phyloP scores from a whole-genome alignment of 257 asterid genomes.

The Gentiana straminea region DNA sequence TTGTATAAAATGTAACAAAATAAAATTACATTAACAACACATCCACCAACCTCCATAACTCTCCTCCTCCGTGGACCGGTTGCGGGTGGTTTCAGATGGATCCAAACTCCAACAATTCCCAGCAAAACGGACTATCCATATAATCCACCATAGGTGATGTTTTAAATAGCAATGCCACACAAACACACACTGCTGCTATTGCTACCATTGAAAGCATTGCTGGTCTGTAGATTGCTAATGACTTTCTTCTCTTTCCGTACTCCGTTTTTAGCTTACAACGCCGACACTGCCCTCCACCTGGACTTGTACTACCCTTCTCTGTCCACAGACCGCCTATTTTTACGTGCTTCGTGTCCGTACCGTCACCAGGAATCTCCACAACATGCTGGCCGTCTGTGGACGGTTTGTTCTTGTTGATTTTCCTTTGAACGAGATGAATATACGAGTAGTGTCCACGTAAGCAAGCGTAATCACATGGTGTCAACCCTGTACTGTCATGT shows the following conservation, averaged over 20 bases:
- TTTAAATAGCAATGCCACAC: slow-evolving; percentile 40
- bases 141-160: slow-evolving; percentile 35
- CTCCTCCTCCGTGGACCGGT: too few relatives aligned
- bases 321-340: slow-evolving; percentile 21
- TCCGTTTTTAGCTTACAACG: slow-evolving; percentile 26
- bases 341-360: slow-evolving; percentile 8
- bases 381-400: slow-evolving; percentile 14
- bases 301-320: slow-evolving; percentile 9
- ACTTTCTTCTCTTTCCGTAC: slow-evolving; percentile 20
- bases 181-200: slow-evolving; percentile 35
- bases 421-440: slow-evolving; percentile 45
- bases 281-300: slow-evolving; percentile 14
- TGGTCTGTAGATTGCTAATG: slow-evolving; percentile 35
- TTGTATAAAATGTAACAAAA: too few relatives aligned
- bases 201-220: slow-evolving; percentile 47
- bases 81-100: slow-evolving; percentile 13
- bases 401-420: slow-evolving; percentile 16
- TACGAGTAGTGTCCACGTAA: slow-evolving; percentile 56
- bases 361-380: slow-evolving; percentile 32
- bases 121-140: slow-evolving; percentile 34
- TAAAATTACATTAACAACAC: too few relatives aligned
- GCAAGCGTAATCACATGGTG: slow-evolving; percentile 74
- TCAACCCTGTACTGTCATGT: slow-evolving; percentile 51
- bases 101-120: slow-evolving; percentile 39
- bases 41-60: too few relatives aligned